A percentile compares a stretch with the other conserved stretches of the same genome.
Conservation (phyloP, 441 rosid species). For the Metrosideros polymorpha region DNA sequence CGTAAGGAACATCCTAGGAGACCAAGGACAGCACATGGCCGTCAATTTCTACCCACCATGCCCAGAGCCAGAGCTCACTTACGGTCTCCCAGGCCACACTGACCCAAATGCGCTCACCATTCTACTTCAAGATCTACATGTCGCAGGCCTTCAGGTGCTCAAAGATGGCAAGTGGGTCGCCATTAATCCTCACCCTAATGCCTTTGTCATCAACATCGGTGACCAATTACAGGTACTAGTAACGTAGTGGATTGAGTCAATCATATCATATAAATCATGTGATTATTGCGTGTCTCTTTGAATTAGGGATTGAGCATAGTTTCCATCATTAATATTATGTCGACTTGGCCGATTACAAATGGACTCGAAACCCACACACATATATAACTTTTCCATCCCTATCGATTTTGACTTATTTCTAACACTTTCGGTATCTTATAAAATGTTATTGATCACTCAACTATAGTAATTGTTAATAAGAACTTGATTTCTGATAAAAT, state of each 20-base stretch:
- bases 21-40: conserved; percentile 76
- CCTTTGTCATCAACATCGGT: conserved; percentile 58
- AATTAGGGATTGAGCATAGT: not conserved
- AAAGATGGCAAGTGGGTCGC: conserved; percentile 52
- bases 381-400: not conserved
- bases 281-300: not conserved
- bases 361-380: no score
- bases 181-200: conserved; percentile 45
- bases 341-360: not conserved
- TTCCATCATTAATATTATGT: not conserved
- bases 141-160: conserved; percentile 57
- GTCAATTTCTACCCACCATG: conserved; percentile 62
- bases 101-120: conserved; percentile 67
- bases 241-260: not conserved
- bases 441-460: not conserved
- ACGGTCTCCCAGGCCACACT: conserved; percentile 59
- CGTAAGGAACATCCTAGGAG: conserved; percentile 37
- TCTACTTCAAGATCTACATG: conserved; percentile 44
- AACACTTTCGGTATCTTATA: not conserved
- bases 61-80: conserved; percentile 65
- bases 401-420: not conserved
- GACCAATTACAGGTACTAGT: conserved; percentile 47
- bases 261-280: not conserved
- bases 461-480: no score
- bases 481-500: not conserved